phyloP scores from a whole-genome alignment of 2,329 filamentous ascomycete genomes.

The Sarocladiaceae sp. region DNA sequence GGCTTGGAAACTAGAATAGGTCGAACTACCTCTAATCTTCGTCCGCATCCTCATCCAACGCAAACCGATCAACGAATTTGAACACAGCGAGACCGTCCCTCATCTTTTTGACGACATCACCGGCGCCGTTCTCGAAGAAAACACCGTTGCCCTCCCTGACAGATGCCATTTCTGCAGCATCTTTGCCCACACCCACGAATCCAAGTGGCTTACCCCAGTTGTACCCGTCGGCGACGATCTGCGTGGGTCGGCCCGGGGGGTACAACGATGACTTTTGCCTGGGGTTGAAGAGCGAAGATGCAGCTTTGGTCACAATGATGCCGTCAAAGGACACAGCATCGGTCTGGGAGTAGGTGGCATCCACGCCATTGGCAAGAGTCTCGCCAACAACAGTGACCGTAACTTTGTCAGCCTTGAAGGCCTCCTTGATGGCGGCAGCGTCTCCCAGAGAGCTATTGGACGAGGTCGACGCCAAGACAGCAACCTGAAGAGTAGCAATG shows the following conservation, averaged over 20 bases:
- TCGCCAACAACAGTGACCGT: constrained; percentile 56
- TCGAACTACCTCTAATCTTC: neutral
- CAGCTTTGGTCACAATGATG: constrained; percentile 52
- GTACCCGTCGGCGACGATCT: constrained; percentile 58
- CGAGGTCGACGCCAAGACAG: constrained; percentile 47
- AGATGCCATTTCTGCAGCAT: constrained; percentile 34
- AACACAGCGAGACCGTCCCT: constrained; percentile 56
- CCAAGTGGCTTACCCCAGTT: constrained; percentile 65
- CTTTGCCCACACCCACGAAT: constrained; percentile 41
- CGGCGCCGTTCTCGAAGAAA: constrained; percentile 27
- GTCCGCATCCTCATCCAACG: constrained; percentile 37
- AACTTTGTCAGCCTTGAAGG: constrained; percentile 45
- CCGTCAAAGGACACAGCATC: constrained; percentile 58
- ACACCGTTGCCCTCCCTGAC: constrained; percentile 38
- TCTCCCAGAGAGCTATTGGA: constrained; percentile 38
- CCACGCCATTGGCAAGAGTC: constrained; percentile 44
- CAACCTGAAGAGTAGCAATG: constrained; percentile 58
- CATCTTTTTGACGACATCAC: constrained; percentile 37
- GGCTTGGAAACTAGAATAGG: neutral
- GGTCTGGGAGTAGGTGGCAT: constrained; percentile 58
- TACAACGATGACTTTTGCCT: constrained; percentile 47
- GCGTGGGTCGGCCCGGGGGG: constrained; percentile 54
- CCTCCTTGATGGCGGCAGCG: constrained; percentile 41
- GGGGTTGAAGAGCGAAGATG: constrained; percentile 43
- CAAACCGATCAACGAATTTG: constrained; percentile 60